Evolutionary conservation across 139 green algal species (phyloP), one percentile per base, ranked within the genome.

Genomic region (Chlamydomonas applanata): DNA sequence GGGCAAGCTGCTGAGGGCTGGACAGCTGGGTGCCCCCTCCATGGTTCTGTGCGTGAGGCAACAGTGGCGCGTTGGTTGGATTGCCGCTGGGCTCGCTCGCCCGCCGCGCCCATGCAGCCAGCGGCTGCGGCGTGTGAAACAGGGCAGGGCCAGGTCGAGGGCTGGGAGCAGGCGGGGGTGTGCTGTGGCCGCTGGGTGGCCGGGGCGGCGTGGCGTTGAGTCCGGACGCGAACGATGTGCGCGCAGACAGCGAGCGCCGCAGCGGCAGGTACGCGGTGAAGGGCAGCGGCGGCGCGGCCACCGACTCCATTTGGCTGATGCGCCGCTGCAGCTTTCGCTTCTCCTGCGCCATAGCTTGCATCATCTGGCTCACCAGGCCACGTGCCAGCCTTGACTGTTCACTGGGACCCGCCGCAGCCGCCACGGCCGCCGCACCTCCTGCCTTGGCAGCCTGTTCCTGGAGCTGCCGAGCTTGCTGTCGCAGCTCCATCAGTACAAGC

Each of bases 341-440:
- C 61, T 69, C 61, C 29, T 29, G n/a, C 29, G 61, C 40, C 46
- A 73, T 45, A 19, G 67, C 67, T 19, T 35, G 44, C 44, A 73
- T 54, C 67, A 73, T 73, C 45, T 73, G 67, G 25, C 34, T n/a
- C 30, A 54, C 67, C 40, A 73, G 46, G 36, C 45, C 45, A 7
- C 19, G 67, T n/a, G 40, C 40, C 27, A 30, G n/a, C 11, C 59
- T 34, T 25, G n/a, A 66, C 11, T 19, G 25, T 25, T 19, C 59
- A 9, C 59, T 66, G 59, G 22, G 20, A 5, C 22, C 24, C 11
- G 53, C 4, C 13, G 53, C 13, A 11, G 24, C 53, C 53, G 11
- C 7, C 7, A 13, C 56, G 27, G 56, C 11, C 62, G 16, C 11
- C 4, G 32, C 33, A 44, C 62, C 20, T 36, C 7, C 32, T 9